Conservation (phyloP, 208 protist genomes). For the Leishmania tarentolae region DNA sequence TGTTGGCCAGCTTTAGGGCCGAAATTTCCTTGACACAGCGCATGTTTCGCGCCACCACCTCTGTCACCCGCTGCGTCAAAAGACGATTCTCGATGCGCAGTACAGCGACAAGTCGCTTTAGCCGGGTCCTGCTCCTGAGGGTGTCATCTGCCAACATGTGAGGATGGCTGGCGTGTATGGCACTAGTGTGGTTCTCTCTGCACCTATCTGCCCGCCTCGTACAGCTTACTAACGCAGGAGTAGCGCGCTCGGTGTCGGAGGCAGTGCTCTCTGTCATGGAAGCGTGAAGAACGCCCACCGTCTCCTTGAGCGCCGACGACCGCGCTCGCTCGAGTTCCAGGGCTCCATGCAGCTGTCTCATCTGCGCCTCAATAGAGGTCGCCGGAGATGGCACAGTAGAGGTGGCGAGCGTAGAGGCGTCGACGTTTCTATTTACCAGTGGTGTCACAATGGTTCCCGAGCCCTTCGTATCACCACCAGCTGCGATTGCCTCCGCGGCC, state of each 20-base stretch:
- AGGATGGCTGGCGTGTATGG: neutral
- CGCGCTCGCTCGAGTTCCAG: constrained; percentile 6
- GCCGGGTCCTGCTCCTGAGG: neutral
- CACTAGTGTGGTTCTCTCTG: neutral
- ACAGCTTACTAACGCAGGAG: neutral
- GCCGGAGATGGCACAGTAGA: neutral
- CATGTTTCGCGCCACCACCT: constrained; percentile 32
- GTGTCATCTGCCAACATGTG: constrained; percentile 1
- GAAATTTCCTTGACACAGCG: constrained; percentile 30
- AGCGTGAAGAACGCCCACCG: constrained; percentile 2
- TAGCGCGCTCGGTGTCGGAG: neutral
- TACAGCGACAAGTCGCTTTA: constrained; percentile 16
- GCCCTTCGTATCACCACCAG: neutral
- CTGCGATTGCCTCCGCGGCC: neutral
- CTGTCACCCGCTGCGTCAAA: constrained; percentile 28
- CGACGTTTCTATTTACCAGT: neutral
- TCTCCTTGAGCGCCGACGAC: constrained; percentile 15
- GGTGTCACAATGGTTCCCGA: neutral
- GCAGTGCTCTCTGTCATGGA: neutral
- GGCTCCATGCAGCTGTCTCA: constrained; percentile 3
- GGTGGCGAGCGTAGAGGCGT: neutral
- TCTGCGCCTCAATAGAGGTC: constrained; percentile 1
- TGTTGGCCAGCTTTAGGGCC: constrained; percentile 20
- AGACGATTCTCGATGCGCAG: constrained; percentile 35
- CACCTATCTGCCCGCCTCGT: neutral